Evolutionary conservation across 2,329 filamentous ascomycete genomes (phyloP).

Genomic region (Microdochium bolleyi): DNA sequence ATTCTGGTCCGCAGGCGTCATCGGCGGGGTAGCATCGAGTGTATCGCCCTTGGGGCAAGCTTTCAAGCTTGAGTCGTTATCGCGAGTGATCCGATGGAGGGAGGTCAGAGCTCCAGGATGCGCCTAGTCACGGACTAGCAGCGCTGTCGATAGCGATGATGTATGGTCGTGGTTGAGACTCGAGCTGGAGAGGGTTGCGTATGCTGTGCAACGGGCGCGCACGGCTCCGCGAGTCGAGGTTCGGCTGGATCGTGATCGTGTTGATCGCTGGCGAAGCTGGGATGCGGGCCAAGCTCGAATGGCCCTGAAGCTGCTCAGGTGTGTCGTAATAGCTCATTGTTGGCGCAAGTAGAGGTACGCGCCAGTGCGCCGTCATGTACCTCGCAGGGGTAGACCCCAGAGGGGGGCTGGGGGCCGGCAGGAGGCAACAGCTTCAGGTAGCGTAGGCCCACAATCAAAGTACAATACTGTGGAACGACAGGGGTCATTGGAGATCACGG

Average conservation of each 20-base stretch:
- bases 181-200: no score
- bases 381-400: not conserved
- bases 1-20: constrained; percentile 18
- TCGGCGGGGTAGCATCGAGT: constrained; percentile 14
- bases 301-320: not conserved
- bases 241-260: no score
- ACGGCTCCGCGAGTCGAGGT: no score
- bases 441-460: not conserved
- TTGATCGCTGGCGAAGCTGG: no score
- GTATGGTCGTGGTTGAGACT: no score
- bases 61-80: not conserved
- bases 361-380: not conserved
- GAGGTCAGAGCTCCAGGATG: not conserved
- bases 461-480: not conserved
- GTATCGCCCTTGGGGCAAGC: constrained; percentile 14
- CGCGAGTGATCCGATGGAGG: not conserved
- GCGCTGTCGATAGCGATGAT: no score
- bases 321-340: not conserved
- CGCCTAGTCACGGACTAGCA: no score
- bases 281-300: no score
- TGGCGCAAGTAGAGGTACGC: not conserved
- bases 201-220: no score
- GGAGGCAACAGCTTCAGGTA: not conserved
- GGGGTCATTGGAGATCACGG: not conserved
- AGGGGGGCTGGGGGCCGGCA: not conserved